Evolutionary conservation across 371 early-diverging fungal species (phyloP), one percentile per base, ranked within the genome.

Genomic region (Mortierella sp.): DNA sequence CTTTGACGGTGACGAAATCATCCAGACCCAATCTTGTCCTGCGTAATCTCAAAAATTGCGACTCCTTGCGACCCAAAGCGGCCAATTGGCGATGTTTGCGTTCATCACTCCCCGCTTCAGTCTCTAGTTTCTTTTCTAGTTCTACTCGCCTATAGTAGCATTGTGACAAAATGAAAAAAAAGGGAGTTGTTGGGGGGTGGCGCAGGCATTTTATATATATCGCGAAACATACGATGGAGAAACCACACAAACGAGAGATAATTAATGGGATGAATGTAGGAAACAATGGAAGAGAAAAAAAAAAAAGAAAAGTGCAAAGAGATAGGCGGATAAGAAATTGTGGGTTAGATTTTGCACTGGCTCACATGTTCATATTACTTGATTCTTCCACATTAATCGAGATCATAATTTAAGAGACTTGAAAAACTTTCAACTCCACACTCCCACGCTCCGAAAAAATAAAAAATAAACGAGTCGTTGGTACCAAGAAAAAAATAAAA

Each of bases 1-100:
- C 97, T 85, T 97, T 95, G 68, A 99, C 91, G 16, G 99, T 98
- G 50, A 88, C 84, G 81, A 99, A 99, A 87, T 99, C 99, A 72
- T 93, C 92, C 16, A 97, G 90, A n/a, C 97, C 94, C 48, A 99
- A 86, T 83, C 97, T 92, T 24, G 95, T 96, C 68, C 99, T 89
- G 53, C 97, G 90, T 67, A 98, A 86, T 67, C 99, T 90, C 80
- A 98, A 86, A 83, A 96, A 99, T 67, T 96, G 94, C 33, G 96
- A 94, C 83, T 99, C 99, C 81, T 96, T 96, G 64, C 93, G 86
- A 9, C 96, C 97, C 24, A 95, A 85, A 10, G 90, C 87, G 28
- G 83, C 82, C 71, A 97, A 76, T 83, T 96, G 96, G 58, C 96
- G 89, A 57, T 91, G 88, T 84, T 94, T 96, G 76, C 95, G 92